Evolutionary conservation across 2,329 filamentous ascomycete genomes (phyloP).

Genomic region (Mycosphaerelloides madeirae): DNA sequence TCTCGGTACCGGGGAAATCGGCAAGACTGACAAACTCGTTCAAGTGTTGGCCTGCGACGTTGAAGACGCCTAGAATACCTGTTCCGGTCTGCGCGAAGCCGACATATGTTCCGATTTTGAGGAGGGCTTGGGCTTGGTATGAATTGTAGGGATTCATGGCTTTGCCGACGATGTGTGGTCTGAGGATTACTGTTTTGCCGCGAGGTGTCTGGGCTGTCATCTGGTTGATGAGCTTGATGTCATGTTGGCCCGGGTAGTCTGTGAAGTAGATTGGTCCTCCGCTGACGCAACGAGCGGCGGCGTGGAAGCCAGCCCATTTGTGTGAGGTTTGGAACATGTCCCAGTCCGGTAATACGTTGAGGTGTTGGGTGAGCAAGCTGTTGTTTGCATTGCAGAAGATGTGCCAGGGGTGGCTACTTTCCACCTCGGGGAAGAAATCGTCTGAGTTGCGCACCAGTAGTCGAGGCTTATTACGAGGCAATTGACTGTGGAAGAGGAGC

Average conservation of each 20-base stretch:
- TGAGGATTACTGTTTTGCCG: constrained; percentile 73
- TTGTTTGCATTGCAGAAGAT: constrained; percentile 94
- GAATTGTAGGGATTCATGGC: constrained; percentile 67
- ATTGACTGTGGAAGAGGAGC: constrained; percentile 76
- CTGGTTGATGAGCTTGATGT: constrained; percentile 68
- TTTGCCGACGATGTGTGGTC: constrained; percentile 70
- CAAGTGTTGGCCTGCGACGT: constrained; percentile 60
- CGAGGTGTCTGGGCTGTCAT: constrained; percentile 72
- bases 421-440: constrained; percentile 83
- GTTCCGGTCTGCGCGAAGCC: constrained; percentile 64
- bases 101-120: constrained; percentile 76
- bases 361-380: constrained; percentile 70
- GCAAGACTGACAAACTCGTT: constrained; percentile 66
- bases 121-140: constrained; percentile 67
- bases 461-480: constrained; percentile 68
- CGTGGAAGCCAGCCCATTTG: constrained; percentile 75
- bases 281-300: constrained; percentile 80
- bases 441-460: constrained; percentile 80
- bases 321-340: constrained; percentile 69
- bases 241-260: constrained; percentile 77
- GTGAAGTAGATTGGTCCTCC: constrained; percentile 95
- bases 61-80: constrained; percentile 79
- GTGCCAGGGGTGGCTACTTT: constrained; percentile 85
- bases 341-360: constrained; percentile 84
- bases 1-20: constrained; percentile 67